Base-by-base conservation (phyloP, 176 grass and related monocot species). In the Luzula sylvatica region DNA sequence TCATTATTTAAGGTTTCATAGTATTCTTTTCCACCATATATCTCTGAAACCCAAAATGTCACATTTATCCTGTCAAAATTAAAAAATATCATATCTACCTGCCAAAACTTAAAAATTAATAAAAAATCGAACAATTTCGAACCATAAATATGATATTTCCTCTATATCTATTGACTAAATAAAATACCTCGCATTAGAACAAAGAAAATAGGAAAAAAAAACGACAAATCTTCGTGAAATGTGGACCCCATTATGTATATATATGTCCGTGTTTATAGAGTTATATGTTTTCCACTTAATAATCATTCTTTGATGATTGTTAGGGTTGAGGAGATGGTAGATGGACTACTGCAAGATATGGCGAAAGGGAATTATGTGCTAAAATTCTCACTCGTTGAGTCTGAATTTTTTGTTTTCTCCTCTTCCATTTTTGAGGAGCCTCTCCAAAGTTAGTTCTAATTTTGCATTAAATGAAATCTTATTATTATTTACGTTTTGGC, bases 381-480 rank as follows among this genome's bases (percentile, higher is more conserved):
- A 42, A 59, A 59, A 43, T 23, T 42, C 55, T 40, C 20, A 21
- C 20, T 21, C 23, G 55, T n/a, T 3, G 18, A 43, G 20, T n/a
- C 35, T 13, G 55, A 59, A 18, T 39, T 59, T 59, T 14, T 23
- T 39, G 41, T 59, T 42, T 42, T 59, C 18, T 25, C 55, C 19
- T 59, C 55, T 25, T 43, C 23, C 19, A 23, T 23, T n/a, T 59
- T 43, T 43, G 17, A 15, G n/a, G 55, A 25, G 56, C 17, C 27
- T n/a, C 41, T 39, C 16, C 56, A 13, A 59, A 59, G 56, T 59
- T 40, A 43, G 32, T 43, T 9, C 30, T 35, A 7, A 9, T 35
- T 35, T 42, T 43, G 12, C 23, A 5, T 39, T 59, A 19, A 41
- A 22, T 29, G 15, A 43, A 59, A 42, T 4, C 3, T 24, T 8